Evolutionary conservation across 2,329 filamentous ascomycete species (phyloP).

Genomic region (Fusarium circinatum): DNA sequence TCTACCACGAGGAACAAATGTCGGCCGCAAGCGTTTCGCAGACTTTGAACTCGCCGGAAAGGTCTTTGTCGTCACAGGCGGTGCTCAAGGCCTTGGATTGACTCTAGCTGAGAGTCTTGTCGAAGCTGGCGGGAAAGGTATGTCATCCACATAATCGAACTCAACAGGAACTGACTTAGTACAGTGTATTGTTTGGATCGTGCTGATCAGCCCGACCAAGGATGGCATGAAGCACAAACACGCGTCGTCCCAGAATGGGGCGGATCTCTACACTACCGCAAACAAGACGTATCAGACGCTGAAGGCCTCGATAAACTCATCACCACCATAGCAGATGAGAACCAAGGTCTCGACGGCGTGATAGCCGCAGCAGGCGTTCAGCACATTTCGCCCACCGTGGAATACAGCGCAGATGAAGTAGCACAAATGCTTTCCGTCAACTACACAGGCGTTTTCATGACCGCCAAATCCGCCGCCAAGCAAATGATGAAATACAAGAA

Average conservation of each 20-base stretch:
- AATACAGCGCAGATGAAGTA: constrained; percentile 79
- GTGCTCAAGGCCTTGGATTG: constrained; percentile 79
- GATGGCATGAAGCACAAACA: constrained; percentile 72
- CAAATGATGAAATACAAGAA: constrained; percentile 73
- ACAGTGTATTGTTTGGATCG: constrained; percentile 12
- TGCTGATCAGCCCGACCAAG: constrained; percentile 53
- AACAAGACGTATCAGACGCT: constrained; percentile 85
- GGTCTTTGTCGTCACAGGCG: constrained; percentile 80
- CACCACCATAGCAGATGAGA: constrained; percentile 72
- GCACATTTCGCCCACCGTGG: constrained; percentile 83
- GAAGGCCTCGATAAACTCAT: constrained; percentile 73
- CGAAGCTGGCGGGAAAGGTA: constrained; percentile 79
- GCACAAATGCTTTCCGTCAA: constrained; percentile 86
- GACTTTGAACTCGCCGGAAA: constrained; percentile 82
- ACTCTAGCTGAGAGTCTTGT: constrained; percentile 81
- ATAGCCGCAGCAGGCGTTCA: constrained; percentile 78
- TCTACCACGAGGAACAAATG: constrained; percentile 29
- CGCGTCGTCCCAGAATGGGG: constrained; percentile 65
- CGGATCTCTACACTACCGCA: constrained; percentile 76
- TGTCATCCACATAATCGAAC: not conserved
- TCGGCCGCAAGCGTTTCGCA: constrained; percentile 60
- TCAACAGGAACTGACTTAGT: accelerated
- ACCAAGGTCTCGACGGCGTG: constrained; percentile 81
- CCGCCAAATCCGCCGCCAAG: constrained; percentile 84
- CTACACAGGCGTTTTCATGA: constrained; percentile 84